These are phyloP conservation scores for Populus tomentosa DNA, from an alignment of 441 rosid genomes.

Conservation along the genomic window DNA sequence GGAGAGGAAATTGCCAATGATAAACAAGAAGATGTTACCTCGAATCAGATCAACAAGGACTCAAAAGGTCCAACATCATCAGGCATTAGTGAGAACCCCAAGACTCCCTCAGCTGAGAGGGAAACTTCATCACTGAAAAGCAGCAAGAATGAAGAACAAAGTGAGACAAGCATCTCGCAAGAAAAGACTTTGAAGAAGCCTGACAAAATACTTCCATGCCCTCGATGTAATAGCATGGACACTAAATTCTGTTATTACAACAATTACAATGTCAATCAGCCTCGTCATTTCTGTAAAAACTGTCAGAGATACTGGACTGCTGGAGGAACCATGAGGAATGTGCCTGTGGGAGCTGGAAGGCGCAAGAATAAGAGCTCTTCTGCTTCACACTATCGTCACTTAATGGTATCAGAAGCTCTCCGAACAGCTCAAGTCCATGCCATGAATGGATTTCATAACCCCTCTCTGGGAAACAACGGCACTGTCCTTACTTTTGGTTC, in stretches of 20 bases:
- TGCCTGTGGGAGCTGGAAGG: slow-evolving; percentile 73
- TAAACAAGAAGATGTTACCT: slow-evolving; percentile 19
- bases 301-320: slow-evolving; percentile 86
- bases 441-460: slow-evolving; percentile 30
- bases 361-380: slow-evolving; percentile 53
- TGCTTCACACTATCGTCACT: slow-evolving; percentile 42
- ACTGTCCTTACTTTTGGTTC: slow-evolving; percentile 61
- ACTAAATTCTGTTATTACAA: slow-evolving; percentile 75
- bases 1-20: slow-evolving; percentile 14
- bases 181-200: slow-evolving; percentile 49
- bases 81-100: slow-evolving; percentile 13
- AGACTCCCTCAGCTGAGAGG: slow-evolving; percentile 27
- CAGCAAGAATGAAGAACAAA: slow-evolving; percentile 34
- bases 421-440: slow-evolving; percentile 25
- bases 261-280: slow-evolving; percentile 72
- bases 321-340: slow-evolving; percentile 78
- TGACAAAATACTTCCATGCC: slow-evolving; percentile 65
- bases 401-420: slow-evolving; percentile 40
- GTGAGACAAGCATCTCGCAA: slow-evolving; percentile 33
- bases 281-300: slow-evolving; percentile 73
- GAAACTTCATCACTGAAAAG: slow-evolving; percentile 27
- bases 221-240: slow-evolving; percentile 66
- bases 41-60: slow-evolving; percentile 5
- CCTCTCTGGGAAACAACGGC: slow-evolving; percentile 36
- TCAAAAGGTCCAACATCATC: slow-evolving; percentile 14